Evolutionary conservation across 169 alveolate genomes (phyloP).

Genomic region (Eimeria maxima): DNA sequence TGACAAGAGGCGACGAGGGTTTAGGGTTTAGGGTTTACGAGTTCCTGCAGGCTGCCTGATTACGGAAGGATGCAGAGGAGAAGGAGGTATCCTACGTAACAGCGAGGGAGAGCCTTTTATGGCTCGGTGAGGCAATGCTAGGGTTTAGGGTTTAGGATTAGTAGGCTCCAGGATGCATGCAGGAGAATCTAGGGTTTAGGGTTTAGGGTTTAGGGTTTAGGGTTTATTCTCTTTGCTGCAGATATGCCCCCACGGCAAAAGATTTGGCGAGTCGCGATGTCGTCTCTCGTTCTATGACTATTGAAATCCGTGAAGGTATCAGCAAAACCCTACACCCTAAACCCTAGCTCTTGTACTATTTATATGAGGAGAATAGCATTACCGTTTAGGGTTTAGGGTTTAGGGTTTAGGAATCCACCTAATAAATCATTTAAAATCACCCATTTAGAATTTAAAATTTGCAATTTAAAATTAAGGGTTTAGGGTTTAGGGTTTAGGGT

Average conservation of each 20-base stretch:
- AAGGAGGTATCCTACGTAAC: constrained; percentile 99
- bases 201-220: constrained; percentile 43
- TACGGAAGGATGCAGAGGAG: constrained; percentile 99
- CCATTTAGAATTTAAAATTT: too few species aligned
- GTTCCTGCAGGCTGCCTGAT: constrained; percentile 88
- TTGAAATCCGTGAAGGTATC: constrained; percentile 97
- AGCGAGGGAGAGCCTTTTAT: constrained; percentile 94
- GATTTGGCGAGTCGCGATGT: constrained; percentile 99
- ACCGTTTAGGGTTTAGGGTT: too few species aligned
- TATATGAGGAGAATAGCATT: too few species aligned
- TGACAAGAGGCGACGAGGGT: too few species aligned
- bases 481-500: too few species aligned
- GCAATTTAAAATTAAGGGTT: too few species aligned
- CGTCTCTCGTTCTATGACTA: constrained; percentile 98
- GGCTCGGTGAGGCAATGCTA: constrained; percentile 75
- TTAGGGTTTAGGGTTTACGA: neutral
- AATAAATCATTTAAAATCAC: too few species aligned
- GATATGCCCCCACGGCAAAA: constrained; percentile 88
- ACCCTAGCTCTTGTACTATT: neutral
- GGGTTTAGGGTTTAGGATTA: constrained; percentile 83
- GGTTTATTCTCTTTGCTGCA: constrained; percentile 21
- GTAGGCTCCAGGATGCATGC: too few species aligned
- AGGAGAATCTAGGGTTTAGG: constrained; percentile 32
- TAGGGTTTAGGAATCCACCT: too few species aligned
- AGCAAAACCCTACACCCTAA: constrained; percentile 21